Percentiles rank a stretch among this genome's conserved stretches.
Evolutionary conservation across 306 rosid species (phyloP).

Genomic region (Boehmeria nivea): DNA sequence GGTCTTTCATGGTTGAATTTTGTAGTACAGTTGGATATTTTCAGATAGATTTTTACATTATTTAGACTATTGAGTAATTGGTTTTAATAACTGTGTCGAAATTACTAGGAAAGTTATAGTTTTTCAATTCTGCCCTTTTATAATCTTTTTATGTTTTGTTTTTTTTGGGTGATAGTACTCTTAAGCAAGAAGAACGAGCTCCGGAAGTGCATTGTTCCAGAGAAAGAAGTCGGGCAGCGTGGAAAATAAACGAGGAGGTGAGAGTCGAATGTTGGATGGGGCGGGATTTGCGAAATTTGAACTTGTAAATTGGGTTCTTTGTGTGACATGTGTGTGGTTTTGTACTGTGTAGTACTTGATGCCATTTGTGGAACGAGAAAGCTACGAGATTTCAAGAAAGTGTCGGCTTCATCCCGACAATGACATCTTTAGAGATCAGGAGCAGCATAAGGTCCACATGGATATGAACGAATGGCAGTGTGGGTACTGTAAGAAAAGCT

Average conservation of each 20-base stretch:
- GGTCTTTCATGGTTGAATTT: background rate
- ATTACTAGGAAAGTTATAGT: no score
- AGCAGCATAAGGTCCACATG: conserved; percentile 67
- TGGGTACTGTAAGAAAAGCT: conserved; percentile 93
- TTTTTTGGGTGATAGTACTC: conserved; percentile 30
- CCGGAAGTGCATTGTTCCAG: conserved; percentile 80
- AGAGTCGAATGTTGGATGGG: conserved; percentile 9
- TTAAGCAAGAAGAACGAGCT: conserved; percentile 41
- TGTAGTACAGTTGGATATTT: conserved; percentile 8
- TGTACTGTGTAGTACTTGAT: conserved; percentile 61
- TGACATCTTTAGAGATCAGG: conserved; percentile 87
- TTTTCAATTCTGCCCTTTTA: background rate
- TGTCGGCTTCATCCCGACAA: conserved; percentile 79
- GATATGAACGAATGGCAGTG: conserved; percentile 84
- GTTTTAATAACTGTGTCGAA: no score
- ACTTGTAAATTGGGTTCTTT: conserved; percentile 1
- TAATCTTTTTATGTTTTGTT: conserved; percentile 1
- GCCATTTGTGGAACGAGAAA: conserved; percentile 73
- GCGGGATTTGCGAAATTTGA: background rate
- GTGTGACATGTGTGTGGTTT: conserved; percentile 15
- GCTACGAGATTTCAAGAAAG: conserved; percentile 51
- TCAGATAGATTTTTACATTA: no score
- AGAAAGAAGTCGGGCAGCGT: conserved; percentile 77
- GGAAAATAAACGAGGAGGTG: conserved; percentile 73
- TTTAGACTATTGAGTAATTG: no score